Evolutionary conservation across 163 green algal species (phyloP).

Genomic region (Coccomyxa subellipsoidea): DNA sequence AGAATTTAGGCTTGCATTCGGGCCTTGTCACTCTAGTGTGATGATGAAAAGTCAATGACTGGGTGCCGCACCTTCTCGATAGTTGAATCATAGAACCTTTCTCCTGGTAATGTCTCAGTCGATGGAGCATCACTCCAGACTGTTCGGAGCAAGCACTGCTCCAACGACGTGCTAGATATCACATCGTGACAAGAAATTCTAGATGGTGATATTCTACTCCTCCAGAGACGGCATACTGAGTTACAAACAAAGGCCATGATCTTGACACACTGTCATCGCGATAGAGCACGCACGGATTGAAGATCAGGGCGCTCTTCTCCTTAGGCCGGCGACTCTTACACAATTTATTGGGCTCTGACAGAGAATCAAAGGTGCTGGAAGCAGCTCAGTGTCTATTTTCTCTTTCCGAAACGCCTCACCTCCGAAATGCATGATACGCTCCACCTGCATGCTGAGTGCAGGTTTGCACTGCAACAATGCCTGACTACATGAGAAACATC

Average conservation of each 20-base stretch:
- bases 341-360: no score
- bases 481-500: no score
- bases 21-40: not conserved
- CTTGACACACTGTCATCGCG: not conserved
- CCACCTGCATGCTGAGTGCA: no score
- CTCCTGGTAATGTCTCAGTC: not conserved
- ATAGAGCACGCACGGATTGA: no score
- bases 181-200: not conserved
- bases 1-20: not conserved
- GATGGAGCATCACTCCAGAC: not conserved
- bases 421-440: no score
- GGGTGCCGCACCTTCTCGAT: not conserved
- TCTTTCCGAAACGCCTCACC: no score
- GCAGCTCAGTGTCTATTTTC: no score
- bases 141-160: not conserved
- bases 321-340: no score
- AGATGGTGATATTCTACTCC: not conserved
- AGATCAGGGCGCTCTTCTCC: no score
- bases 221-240: not conserved
- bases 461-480: no score
- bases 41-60: not conserved
- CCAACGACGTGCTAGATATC: no score
- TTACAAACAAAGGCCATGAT: not conserved
- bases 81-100: conserved; percentile 16
- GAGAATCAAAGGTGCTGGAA: no score